A percentile compares a stretch with the other conserved stretches of the same genome.
Conservation (phyloP, 176 grass and related monocot species). For the Juncus effusus region DNA sequence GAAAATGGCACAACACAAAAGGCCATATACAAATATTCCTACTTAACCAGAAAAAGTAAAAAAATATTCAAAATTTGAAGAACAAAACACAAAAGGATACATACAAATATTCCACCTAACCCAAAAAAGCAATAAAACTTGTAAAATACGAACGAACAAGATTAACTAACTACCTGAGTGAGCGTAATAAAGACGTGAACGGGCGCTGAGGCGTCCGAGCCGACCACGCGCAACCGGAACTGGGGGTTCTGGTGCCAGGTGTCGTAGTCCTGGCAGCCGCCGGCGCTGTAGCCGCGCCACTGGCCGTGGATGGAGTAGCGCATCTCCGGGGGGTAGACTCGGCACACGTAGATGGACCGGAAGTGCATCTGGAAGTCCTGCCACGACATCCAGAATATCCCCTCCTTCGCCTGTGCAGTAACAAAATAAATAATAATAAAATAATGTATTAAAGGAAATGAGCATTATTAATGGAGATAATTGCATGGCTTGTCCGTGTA, state of each 20-base stretch:
- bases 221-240: conserved; percentile 79
- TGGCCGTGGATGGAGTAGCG: conserved; percentile 92
- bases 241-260: conserved; percentile 99
- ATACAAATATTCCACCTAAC: too few species aligned
- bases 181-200: conserved; percentile 97
- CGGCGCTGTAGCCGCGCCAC: conserved; percentile 89
- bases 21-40: too few species aligned
- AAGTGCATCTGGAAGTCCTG: conserved; percentile 99
- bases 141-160: conserved; percentile 12
- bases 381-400: conserved; percentile 99
- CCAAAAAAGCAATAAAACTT: too few species aligned
- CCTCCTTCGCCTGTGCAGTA: conserved; percentile 76
- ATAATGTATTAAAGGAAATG: conserved; percentile 7
- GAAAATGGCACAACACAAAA: too few species aligned
- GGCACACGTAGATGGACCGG: conserved; percentile 95
- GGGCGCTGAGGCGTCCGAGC: conserved; percentile 67
- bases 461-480: background rate
- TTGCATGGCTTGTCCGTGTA: too few species aligned
- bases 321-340: conserved; percentile 95
- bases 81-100: too few species aligned
- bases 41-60: too few species aligned
- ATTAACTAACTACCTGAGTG: conserved; percentile 65
- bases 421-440: conserved; percentile 19
- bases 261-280: conserved; percentile 97
- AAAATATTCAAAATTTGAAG: too few species aligned